These are phyloP conservation scores for Talaromyces sp. DNA, from an alignment of 2,329 filamentous ascomycete genomes.

Conservation along the genomic window DNA sequence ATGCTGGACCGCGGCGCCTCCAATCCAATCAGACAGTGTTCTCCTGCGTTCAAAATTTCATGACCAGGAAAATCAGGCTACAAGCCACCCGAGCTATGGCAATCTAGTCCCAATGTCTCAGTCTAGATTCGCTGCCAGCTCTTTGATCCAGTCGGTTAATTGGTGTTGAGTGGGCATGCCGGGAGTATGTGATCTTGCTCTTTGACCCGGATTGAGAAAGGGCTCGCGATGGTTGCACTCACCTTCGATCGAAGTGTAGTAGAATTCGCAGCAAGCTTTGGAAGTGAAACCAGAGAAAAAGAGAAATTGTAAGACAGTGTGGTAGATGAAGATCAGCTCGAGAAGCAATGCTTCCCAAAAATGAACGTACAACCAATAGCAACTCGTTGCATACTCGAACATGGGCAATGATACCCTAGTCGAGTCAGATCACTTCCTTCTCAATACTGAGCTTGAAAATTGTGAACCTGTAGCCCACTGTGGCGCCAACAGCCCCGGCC, in stretches of 20 bases:
- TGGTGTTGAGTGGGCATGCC: not conserved
- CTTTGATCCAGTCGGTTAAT: not conserved
- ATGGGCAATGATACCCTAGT: not conserved
- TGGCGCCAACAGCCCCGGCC: not conserved
- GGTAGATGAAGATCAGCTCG: not conserved
- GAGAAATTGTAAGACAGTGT: not conserved
- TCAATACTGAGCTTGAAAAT: not conserved
- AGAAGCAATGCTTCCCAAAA: not conserved
- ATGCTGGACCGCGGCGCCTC: not conserved
- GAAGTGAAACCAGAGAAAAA: too few species aligned
- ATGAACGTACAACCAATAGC: not conserved
- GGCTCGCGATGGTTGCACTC: not conserved
- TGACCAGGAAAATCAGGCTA: not conserved
- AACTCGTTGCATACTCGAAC: not conserved
- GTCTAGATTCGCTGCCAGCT: not conserved
- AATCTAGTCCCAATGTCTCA: slow-evolving; percentile 4
- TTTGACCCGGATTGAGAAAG: not conserved
- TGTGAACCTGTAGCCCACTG: not conserved
- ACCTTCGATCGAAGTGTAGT: not conserved
- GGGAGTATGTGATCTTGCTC: not conserved
- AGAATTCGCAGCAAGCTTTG: not conserved
- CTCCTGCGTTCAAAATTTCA: not conserved
- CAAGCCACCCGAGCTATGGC: not conserved
- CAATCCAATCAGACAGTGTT: not conserved
- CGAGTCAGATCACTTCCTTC: not conserved